Evolutionary conservation across 1,284 basidiomycete genomes (phyloP).

Genomic region (Leccinum idahoense): DNA sequence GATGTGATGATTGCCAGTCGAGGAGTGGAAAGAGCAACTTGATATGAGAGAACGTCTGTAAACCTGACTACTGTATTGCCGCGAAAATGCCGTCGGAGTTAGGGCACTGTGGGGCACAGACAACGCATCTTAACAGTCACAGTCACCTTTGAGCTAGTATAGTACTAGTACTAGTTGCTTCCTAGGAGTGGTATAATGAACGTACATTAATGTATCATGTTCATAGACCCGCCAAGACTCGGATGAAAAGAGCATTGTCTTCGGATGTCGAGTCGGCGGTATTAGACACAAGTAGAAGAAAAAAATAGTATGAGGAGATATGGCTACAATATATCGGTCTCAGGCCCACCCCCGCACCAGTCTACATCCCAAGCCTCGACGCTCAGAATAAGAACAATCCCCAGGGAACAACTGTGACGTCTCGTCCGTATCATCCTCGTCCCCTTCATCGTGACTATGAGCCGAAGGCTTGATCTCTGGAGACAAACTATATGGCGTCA

Average conservation of each 20-base stretch:
- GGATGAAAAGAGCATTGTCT: background rate
- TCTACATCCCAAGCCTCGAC: background rate
- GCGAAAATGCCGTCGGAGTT: too few relatives aligned
- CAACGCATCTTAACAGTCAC: too few relatives aligned
- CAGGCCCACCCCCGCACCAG: background rate
- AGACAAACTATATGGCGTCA: slow-evolving; percentile 27
- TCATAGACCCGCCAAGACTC: background rate
- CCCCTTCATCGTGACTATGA: slow-evolving; percentile 20
- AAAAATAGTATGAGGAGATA: background rate
- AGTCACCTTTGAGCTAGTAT: too few relatives aligned
- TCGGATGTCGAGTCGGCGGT: background rate
- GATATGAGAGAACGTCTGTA: slow-evolving; percentile 23
- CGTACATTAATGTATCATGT: too few relatives aligned
- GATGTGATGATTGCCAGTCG: slow-evolving; percentile 48
- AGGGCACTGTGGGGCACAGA: too few relatives aligned
- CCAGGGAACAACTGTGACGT: slow-evolving; percentile 50
- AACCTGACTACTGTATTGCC: background rate
- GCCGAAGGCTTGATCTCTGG: slow-evolving; percentile 11
- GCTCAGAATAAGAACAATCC: slow-evolving; percentile 38
- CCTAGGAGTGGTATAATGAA: too few relatives aligned
- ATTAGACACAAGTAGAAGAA: background rate
- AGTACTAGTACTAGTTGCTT: too few relatives aligned
- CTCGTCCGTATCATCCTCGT: slow-evolving; percentile 36
- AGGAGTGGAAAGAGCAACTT: slow-evolving; percentile 46
- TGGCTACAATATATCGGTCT: background rate